These are phyloP conservation scores for Cicer pinnatifidum DNA, from an alignment of 306 rosid species.

Conservation along the genomic window DNA sequence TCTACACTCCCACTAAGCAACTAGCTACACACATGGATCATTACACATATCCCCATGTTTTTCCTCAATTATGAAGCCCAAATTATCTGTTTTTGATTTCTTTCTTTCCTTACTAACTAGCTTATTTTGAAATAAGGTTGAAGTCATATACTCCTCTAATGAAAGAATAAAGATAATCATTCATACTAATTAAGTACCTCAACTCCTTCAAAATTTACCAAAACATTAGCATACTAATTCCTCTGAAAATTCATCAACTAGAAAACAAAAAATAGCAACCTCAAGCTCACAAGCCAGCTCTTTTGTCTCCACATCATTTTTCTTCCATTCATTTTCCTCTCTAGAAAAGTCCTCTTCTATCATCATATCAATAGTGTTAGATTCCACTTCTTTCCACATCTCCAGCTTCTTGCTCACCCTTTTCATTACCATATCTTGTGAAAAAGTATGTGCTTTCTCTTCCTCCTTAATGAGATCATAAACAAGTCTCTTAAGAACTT, in stretches of 20 bases:
- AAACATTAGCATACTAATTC: slow-evolving; percentile 58
- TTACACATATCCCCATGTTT: slow-evolving; percentile 55
- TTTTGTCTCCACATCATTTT: slow-evolving; percentile 48
- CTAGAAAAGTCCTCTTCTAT: slow-evolving; percentile 66
- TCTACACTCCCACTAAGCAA: slow-evolving; percentile 35
- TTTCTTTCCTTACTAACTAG: slow-evolving; percentile 46
- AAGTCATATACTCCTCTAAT: slow-evolving; percentile 51
- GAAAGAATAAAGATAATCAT: slow-evolving; percentile 49
- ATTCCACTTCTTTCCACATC: slow-evolving; percentile 73
- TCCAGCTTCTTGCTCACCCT: slow-evolving; percentile 63
- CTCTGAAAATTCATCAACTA: slow-evolving; percentile 70
- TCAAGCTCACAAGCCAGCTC: slow-evolving; percentile 69
- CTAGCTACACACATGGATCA: slow-evolving; percentile 51
- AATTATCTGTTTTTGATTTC: slow-evolving; percentile 23
- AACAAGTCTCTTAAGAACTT: slow-evolving; percentile 61
- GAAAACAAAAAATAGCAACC: slow-evolving; percentile 58
- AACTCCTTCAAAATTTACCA: slow-evolving; percentile 40
- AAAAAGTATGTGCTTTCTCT: slow-evolving; percentile 36
- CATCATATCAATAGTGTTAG: slow-evolving; percentile 84
- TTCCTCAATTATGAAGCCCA: slow-evolving; percentile 30
- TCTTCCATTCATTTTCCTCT: slow-evolving; percentile 69
- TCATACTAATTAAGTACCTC: slow-evolving; percentile 46
- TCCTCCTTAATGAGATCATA: slow-evolving; percentile 75
- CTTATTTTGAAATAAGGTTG: slow-evolving; percentile 50
- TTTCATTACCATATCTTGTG: slow-evolving; percentile 47